phyloP scores from a whole-genome alignment of 331 rosid genomes.

The Saraca asoca region DNA sequence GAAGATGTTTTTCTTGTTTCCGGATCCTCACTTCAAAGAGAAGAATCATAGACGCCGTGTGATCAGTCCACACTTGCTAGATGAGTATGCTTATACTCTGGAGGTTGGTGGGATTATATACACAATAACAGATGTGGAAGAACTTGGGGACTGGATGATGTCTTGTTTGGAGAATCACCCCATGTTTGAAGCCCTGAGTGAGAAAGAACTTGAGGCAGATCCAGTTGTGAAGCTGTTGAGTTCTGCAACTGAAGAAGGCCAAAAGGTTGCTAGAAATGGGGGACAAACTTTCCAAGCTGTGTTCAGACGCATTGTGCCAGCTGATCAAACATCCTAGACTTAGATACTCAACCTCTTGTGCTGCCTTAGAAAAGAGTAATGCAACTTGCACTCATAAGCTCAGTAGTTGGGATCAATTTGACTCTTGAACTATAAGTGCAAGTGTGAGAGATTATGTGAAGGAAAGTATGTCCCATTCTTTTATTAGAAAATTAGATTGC shows the following conservation, averaged over 20 bases:
- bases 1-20: slow-evolving; percentile 94
- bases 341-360: background rate
- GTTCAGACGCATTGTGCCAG: slow-evolving; percentile 61
- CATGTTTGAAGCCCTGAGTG: slow-evolving; percentile 71
- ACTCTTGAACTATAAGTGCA: too few relatives aligned
- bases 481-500: too few relatives aligned
- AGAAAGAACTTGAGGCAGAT: slow-evolving; percentile 78
- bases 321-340: slow-evolving; percentile 38
- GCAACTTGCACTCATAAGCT: too few relatives aligned
- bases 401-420: too few relatives aligned
- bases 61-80: slow-evolving; percentile 80
- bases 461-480: too few relatives aligned
- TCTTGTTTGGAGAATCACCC: slow-evolving; percentile 84
- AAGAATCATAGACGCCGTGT: slow-evolving; percentile 93
- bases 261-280: slow-evolving; percentile 87
- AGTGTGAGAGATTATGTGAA: too few relatives aligned
- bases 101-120: slow-evolving; percentile 83
- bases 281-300: slow-evolving; percentile 87
- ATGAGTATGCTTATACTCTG: slow-evolving; percentile 83
- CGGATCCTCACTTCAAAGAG: slow-evolving; percentile 98
- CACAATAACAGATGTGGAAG: slow-evolving; percentile 93
- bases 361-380: too few relatives aligned
- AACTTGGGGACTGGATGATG: slow-evolving; percentile 96
- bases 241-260: slow-evolving; percentile 96
- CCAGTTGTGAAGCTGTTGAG: slow-evolving; percentile 73